Conservation (phyloP, 1,284 basidiomycete species). For the Malassezia pachydermatis region DNA sequence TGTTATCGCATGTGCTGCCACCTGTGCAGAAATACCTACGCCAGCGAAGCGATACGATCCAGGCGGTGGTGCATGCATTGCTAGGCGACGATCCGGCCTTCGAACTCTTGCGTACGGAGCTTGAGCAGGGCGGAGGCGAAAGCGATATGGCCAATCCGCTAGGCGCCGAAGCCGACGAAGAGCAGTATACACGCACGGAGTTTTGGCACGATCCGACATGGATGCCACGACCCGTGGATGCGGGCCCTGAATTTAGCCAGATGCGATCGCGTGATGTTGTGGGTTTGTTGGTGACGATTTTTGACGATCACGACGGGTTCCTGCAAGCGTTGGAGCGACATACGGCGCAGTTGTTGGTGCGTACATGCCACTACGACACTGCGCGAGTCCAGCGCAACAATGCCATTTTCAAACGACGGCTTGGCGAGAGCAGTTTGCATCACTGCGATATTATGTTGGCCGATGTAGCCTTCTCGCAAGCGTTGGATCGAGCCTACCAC, state of each 20-base stretch:
- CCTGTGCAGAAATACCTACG: constrained; percentile 37
- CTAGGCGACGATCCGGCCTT: constrained; percentile 40
- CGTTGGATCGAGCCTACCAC: constrained; percentile 28
- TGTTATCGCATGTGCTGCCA: constrained; percentile 54
- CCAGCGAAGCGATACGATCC: constrained; percentile 35
- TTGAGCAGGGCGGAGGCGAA: constrained; percentile 21
- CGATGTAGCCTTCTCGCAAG: constrained; percentile 33
- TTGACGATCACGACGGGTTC: constrained; percentile 42
- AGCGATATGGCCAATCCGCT: background rate
- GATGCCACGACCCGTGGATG: constrained; percentile 18
- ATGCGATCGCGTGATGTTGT: constrained; percentile 40
- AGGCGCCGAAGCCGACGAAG: constrained; percentile 1
- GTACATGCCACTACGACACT: constrained; percentile 31
- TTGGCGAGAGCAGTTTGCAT: constrained; percentile 37
- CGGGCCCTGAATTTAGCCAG: constrained; percentile 33
- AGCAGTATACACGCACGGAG: constrained; percentile 17
- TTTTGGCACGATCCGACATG: constrained; percentile 15
- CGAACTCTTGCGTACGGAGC: constrained; percentile 34
- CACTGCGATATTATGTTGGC: constrained; percentile 45
- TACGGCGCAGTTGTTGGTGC: constrained; percentile 40
- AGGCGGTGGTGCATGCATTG: constrained; percentile 38
- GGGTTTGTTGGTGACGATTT: constrained; percentile 42
- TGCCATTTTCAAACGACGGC: constrained; percentile 41
- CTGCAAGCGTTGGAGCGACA: constrained; percentile 39
- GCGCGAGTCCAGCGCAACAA: constrained; percentile 38